Base-by-base conservation (phyloP, 176 grass and related monocot species). In the Bromus sterilis region DNA sequence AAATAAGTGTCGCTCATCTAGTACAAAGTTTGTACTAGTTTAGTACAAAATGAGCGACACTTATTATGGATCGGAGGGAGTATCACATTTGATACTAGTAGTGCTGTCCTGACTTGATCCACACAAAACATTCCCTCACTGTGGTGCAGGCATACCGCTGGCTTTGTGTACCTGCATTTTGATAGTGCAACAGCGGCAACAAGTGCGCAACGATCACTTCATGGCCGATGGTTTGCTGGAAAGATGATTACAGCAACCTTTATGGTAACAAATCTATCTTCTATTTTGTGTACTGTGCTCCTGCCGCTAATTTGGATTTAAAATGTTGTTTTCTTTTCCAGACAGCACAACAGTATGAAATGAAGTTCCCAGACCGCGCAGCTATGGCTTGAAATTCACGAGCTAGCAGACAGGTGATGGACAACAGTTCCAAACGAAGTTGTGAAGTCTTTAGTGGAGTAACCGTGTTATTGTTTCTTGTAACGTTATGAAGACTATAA, bases 241-340 rank as follows among this genome's bases (percentile, higher is more conserved):
- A 99, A 99, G 87, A 99, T 95, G 93, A 99, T 99, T 42, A 99
- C 87, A 15, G 93, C 93, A 9, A 93, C 86, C 66, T 99, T 87
- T 82, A 89, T 99, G 96, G 96, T 99, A 84, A 75, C 46, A 51
- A 12, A 49, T 42, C 18, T 61, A 4, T 26, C 25, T 71, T 63
- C 6, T 44, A 16, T 30, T 71, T 4, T 42, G 21, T 4, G 2
- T 71, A 31, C 74, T 1, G 4, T 72, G 41, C 36, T 7, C 7
- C 59, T 39, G 1, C 37, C 34, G 6, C 26, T 41, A 63, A 55
- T 43, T n/a, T 73, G 7, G 5, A 5, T 35, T 35, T 6, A 29
- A 71, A 56, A 36, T 60, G 9, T 32, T 23, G 20, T 11, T 57
- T 24, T 79, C 37, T 32, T 48, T 46, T 77, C 69, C 84, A 98